phyloP scores from a whole-genome alignment of 345 rosid genomes.

The Eucalyptus lansdowneana region DNA sequence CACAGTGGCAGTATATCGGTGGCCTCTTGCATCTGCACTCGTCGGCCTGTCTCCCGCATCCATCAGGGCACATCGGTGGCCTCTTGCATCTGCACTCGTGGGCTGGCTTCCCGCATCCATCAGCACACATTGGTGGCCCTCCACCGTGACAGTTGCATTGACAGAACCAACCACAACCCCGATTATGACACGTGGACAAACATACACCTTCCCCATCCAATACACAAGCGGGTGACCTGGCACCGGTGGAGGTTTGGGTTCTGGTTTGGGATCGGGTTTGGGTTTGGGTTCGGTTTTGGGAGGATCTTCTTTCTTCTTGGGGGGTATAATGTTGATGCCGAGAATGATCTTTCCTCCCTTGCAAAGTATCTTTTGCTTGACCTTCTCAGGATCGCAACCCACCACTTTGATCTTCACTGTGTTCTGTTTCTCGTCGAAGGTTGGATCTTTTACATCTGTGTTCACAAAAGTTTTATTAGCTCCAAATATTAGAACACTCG shows the following conservation, averaged over 20 bases:
- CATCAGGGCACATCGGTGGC: not conserved
- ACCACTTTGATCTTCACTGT: not conserved
- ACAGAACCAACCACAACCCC: not conserved
- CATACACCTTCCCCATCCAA: not conserved
- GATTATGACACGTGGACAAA: not conserved
- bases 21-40: not conserved
- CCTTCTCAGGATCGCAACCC: not conserved
- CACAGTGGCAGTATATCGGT: not conserved
- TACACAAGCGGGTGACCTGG: not conserved
- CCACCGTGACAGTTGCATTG: not conserved
- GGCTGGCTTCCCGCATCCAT: too few relatives aligned
- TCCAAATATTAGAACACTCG: not conserved
- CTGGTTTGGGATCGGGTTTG: rapidly evolving
- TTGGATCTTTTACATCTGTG: not conserved
- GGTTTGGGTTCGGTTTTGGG: too few relatives aligned
- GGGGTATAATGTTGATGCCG: rapidly evolving
- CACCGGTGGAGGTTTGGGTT: not conserved
- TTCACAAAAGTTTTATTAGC: not conserved
- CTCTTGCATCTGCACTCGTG: not conserved
- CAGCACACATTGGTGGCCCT: not conserved
- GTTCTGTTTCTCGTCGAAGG: not conserved
- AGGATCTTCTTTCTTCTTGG: too few relatives aligned
- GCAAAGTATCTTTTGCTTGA: not conserved
- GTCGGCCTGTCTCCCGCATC: not conserved
- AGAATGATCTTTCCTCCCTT: not conserved